Conservation (phyloP, 495 filamentous ascomycete genomes). For the Podospora australis region DNA sequence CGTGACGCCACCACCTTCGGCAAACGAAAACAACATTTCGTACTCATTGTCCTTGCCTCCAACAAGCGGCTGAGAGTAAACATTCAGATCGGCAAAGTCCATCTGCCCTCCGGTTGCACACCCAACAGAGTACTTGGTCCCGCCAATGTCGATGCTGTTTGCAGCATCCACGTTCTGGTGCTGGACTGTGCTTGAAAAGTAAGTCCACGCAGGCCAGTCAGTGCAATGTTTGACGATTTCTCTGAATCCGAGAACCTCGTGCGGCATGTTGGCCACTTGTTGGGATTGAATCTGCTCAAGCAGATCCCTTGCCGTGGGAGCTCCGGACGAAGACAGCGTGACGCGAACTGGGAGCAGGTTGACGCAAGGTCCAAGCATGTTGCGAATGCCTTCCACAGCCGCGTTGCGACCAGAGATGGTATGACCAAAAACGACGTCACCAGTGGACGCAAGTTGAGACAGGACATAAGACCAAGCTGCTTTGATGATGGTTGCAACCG, state of each 20-base stretch:
- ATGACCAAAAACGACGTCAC: conserved; percentile 51
- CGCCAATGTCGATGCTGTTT: conserved; percentile 6
- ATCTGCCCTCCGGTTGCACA: conserved; percentile 11
- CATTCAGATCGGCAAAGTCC: conserved; percentile 17
- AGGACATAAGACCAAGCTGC: conserved; percentile 53
- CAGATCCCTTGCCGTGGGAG: conserved; percentile 32
- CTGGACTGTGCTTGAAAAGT: conserved; percentile 23
- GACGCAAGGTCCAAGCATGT: conserved; percentile 43
- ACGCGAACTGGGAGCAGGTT: conserved; percentile 56
- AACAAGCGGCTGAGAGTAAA: conserved; percentile 10
- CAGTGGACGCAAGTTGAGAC: conserved; percentile 34
- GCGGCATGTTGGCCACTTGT: conserved; percentile 41
- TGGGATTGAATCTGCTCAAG: conserved; percentile 53
- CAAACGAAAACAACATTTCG: conserved; percentile 17
- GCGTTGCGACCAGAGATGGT: conserved; percentile 52
- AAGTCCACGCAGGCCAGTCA: conserved; percentile 43
- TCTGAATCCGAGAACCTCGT: conserved; percentile 47
- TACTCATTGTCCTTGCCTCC: conserved; percentile 6
- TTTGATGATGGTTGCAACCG: conserved; percentile 45
- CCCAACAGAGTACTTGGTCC: conserved; percentile 12
- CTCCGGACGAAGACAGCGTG: conserved; percentile 27
- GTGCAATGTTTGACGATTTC: conserved; percentile 56
- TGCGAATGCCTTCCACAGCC: conserved; percentile 45
- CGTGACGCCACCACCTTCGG: conserved; percentile 12
- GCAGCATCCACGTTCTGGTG: conserved; percentile 24